Conservation (phyloP, 192 early-diverging fungal genomes). For the Entophlyctis luteolus region DNA sequence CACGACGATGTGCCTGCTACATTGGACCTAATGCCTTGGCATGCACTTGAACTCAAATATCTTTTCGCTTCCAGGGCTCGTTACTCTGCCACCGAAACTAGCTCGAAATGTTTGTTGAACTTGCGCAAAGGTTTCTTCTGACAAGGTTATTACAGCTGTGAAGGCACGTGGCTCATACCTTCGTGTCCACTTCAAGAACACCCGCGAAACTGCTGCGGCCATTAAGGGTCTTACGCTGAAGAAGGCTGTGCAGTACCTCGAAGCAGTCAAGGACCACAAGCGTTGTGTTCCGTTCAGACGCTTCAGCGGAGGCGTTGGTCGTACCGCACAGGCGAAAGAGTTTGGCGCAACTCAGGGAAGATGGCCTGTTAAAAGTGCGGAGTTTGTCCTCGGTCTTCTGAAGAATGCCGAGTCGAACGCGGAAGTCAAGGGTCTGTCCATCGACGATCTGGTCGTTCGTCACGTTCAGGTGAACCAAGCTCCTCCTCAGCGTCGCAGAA, state of each 20-base stretch:
- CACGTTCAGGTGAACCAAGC: slow-evolving; percentile 98
- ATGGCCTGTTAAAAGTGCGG: slow-evolving; percentile 96
- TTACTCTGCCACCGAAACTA: slow-evolving; percentile 29
- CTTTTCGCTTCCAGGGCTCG: too few relatives aligned
- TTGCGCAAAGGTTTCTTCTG: neutral
- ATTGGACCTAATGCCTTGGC: too few relatives aligned
- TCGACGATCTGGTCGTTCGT: slow-evolving; percentile 84
- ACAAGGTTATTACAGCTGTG: slow-evolving; percentile 50
- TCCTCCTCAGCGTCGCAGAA: slow-evolving; percentile 93
- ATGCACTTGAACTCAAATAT: too few relatives aligned
- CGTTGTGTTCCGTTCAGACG: slow-evolving; percentile 95
- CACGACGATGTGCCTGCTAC: too few relatives aligned
- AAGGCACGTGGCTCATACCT: slow-evolving; percentile 90
- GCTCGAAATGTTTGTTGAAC: slow-evolving; percentile 25
- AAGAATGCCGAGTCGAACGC: slow-evolving; percentile 98
- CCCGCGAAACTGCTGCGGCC: slow-evolving; percentile 90
- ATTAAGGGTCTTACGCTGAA: slow-evolving; percentile 87
- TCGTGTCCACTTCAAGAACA: slow-evolving; percentile 93
- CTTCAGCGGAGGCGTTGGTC: slow-evolving; percentile 95
- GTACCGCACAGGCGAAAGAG: slow-evolving; percentile 93
- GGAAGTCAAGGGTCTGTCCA: slow-evolving; percentile 89
- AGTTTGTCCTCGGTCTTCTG: slow-evolving; percentile 88
- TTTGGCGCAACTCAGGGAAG: slow-evolving; percentile 85
- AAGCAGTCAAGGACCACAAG: slow-evolving; percentile 94
- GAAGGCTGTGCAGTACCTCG: slow-evolving; percentile 89